Evolutionary conservation across 2,329 filamentous ascomycete genomes (phyloP).

Genomic region (Chaetomiaceae sp.): DNA sequence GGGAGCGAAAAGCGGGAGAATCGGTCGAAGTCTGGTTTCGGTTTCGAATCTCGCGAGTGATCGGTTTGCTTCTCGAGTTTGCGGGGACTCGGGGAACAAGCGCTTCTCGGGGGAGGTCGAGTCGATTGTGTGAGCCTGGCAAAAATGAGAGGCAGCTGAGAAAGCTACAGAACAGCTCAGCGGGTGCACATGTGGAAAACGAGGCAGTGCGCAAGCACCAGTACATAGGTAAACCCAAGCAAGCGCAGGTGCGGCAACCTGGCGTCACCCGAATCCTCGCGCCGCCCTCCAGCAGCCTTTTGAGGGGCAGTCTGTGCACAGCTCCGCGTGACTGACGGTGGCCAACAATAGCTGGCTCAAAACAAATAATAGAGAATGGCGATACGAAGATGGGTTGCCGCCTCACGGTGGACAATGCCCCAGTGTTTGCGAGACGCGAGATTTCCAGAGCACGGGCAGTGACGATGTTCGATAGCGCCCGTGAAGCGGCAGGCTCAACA

Average conservation of each 20-base stretch:
- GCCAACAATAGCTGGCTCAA: not conserved
- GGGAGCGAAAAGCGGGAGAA: not conserved
- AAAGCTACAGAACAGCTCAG: not conserved
- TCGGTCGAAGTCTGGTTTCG: not conserved
- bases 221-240: not conserved
- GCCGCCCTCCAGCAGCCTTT: not conserved
- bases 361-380: constrained; percentile 1
- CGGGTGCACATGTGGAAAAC: not conserved
- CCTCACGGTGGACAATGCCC: not conserved
- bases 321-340: not conserved
- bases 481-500: not conserved
- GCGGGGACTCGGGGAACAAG: not conserved
- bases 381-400: not conserved
- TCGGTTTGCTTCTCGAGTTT: not conserved
- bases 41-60: not conserved
- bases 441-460: not conserved
- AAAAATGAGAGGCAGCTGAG: not conserved
- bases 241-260: not conserved
- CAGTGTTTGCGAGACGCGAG: constrained; percentile 6
- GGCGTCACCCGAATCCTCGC: not conserved
- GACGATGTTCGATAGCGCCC: not conserved
- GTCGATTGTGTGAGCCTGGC: not conserved
- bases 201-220: not conserved
- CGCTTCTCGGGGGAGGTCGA: not conserved
- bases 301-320: not conserved